Evolutionary conservation across 2,329 filamentous ascomycete genomes (phyloP).

Genomic region (Colletotrichum graminicola): DNA sequence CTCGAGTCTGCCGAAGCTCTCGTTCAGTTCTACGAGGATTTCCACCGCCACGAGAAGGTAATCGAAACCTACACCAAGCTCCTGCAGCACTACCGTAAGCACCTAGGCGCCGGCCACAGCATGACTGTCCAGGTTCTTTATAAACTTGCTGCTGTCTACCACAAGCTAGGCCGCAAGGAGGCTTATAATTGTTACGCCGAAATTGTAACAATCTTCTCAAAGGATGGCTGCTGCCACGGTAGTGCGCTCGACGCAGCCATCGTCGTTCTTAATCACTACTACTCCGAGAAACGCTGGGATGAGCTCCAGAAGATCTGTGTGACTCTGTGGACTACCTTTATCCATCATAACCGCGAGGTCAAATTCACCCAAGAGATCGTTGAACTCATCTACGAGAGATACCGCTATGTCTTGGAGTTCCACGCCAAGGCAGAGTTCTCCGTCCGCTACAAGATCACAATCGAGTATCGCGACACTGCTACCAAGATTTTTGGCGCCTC

Average conservation of each 20-base stretch:
- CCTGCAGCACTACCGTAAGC: constrained; percentile 48
- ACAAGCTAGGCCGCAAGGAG: constrained; percentile 47
- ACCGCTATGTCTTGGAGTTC: constrained; percentile 60
- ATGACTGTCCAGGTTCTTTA: constrained; percentile 54
- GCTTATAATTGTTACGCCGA: constrained; percentile 53
- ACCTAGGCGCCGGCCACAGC: constrained; percentile 44
- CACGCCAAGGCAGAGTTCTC: constrained; percentile 58
- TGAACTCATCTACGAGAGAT: constrained; percentile 58
- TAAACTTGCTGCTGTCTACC: constrained; percentile 34
- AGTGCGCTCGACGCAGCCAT: constrained; percentile 61
- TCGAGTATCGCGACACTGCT: constrained; percentile 62
- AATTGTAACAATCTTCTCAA: constrained; percentile 52
- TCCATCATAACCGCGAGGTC: constrained; percentile 53
- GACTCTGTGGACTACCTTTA: constrained; percentile 56
- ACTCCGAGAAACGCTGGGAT: constrained; percentile 58
- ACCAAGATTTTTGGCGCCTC: constrained; percentile 52
- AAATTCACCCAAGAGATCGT: constrained; percentile 57
- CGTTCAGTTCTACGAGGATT: constrained; percentile 50
- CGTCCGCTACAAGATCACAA: constrained; percentile 56
- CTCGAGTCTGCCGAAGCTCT: constrained; percentile 48
- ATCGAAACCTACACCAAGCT: constrained; percentile 53
- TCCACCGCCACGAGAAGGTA: constrained; percentile 51
- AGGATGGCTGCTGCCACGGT: constrained; percentile 51
- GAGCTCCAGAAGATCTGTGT: constrained; percentile 60
- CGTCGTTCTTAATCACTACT: constrained; percentile 59